Base-by-base conservation (phyloP, 441 rosid genomes). In the Gossypium gossypioides region DNA sequence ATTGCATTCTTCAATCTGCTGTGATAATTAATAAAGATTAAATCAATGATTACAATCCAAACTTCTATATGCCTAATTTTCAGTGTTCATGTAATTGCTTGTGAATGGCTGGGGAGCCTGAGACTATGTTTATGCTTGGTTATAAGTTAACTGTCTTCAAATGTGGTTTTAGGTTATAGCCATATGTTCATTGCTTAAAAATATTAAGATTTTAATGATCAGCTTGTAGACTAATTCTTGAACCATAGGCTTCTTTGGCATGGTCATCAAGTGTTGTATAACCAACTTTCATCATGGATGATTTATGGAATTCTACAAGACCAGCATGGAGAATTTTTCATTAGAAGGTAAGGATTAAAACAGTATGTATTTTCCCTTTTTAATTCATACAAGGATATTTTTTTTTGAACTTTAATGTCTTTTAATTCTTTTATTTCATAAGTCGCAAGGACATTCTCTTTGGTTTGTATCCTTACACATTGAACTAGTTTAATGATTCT, bases 241-340 rank as follows among this genome's bases (percentile, higher is more conserved):
- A 73, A 51, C 69, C 77, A 54, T 79, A 94, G 97, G 88, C 97
- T 94, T 83, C 94, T 90, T 81, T 94, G 99, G 99, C 96, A 94
- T 65, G 97, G 96, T 71, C 97, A 91, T 80, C 97, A 90, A 77
- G 94, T 94, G 71, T 79, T 94, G 90, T 91, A 90, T 80, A 91
- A 88, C 81, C 98, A 91, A 75, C 97, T 94, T 70, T 96, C 96
- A 0, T 84, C 97, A 64, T 91, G 97, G 98, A 87, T 90, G 93
- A 88, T 94, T 69, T 91, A 91, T 83, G 98, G 98, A 74, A 91
- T 94, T 83, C 93, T 90, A 78, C 96, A 94, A 81, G 98, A 91
- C 81, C 92, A 90, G 77, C 92, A 91, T 81, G 89, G 83, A 72
- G 98, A 94, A 80, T 91, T 94, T 84, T 90, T 91, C 77, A 86